phyloP scores from a whole-genome alignment of 2,329 filamentous ascomycete genomes.

The Ascochyta koolunga region DNA sequence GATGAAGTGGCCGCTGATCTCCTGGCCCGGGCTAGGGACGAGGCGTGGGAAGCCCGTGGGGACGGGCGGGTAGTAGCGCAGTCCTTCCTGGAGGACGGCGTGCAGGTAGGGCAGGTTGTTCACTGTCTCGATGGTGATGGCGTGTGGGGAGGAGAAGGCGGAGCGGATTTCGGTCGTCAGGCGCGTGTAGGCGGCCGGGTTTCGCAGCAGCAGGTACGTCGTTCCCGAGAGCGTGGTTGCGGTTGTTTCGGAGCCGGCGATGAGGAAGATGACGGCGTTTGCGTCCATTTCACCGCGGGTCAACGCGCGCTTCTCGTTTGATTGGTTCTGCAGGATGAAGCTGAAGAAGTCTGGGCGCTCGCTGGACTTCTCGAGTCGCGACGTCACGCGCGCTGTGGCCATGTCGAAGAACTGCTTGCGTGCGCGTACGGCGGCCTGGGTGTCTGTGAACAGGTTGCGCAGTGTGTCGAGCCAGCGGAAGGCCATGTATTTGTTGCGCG shows the following conservation, averaged over 20 bases:
- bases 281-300: constrained; percentile 43
- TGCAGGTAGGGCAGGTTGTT: constrained; percentile 37
- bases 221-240: constrained; percentile 52
- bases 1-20: constrained; percentile 34
- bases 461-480: constrained; percentile 25
- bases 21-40: constrained; percentile 31
- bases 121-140: constrained; percentile 37
- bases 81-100: constrained; percentile 34
- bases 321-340: constrained; percentile 32
- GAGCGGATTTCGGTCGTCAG: constrained; percentile 32
- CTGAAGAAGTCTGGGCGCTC: constrained; percentile 36
- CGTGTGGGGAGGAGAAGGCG: constrained; percentile 19
- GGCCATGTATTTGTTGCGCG: constrained; percentile 24
- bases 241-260: constrained; percentile 56
- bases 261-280: constrained; percentile 43
- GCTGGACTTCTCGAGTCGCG: constrained; percentile 24
- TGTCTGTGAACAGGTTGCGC: constrained; percentile 21
- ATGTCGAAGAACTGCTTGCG: constrained; percentile 27
- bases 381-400: constrained; percentile 21
- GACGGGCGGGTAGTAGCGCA: constrained; percentile 38
- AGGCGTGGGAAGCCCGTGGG: constrained; percentile 39
- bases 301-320: constrained; percentile 19
- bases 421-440: neutral
- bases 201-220: constrained; percentile 49
- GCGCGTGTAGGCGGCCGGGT: constrained; percentile 24